A percentile compares a stretch with the other conserved stretches of the same genome.
Evolutionary conservation across 305 asterid species (phyloP).

Genomic region (Fraxinus velutina): DNA sequence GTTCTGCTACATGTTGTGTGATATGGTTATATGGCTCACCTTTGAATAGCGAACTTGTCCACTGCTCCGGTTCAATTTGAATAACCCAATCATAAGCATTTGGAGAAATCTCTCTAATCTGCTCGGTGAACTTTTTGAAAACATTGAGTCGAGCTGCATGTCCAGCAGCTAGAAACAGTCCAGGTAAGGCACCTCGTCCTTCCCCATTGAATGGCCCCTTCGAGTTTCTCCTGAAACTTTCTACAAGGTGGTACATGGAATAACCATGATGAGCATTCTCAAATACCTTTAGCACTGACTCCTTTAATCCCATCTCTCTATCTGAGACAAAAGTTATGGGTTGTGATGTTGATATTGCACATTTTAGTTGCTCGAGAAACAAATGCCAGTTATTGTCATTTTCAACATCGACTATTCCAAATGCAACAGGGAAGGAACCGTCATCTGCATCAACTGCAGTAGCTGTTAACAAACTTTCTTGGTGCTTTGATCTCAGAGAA

Average conservation of each 20-base stretch:
- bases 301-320: slow-evolving; percentile 59
- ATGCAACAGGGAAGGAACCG: slow-evolving; percentile 80
- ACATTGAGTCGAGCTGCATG: slow-evolving; percentile 58
- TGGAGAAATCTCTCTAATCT: slow-evolving; percentile 65
- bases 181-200: slow-evolving; percentile 73
- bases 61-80: slow-evolving; percentile 63
- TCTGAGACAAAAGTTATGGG: slow-evolving; percentile 76
- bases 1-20: slow-evolving; percentile 60
- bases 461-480: slow-evolving; percentile 68
- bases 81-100: slow-evolving; percentile 71
- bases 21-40: slow-evolving; percentile 71
- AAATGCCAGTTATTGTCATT: slow-evolving; percentile 69
- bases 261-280: slow-evolving; percentile 67
- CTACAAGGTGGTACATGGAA: slow-evolving; percentile 72
- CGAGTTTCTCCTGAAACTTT: slow-evolving; percentile 73
- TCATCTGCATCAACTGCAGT: slow-evolving; percentile 85
- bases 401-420: slow-evolving; percentile 67
- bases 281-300: slow-evolving; percentile 51
- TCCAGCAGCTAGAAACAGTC: slow-evolving; percentile 64
- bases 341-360: slow-evolving; percentile 46
- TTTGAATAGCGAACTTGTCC: slow-evolving; percentile 53
- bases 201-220: slow-evolving; percentile 83
- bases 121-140: slow-evolving; percentile 59
- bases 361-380: slow-evolving; percentile 79
- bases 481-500: slow-evolving; percentile 64